Conservation (phyloP, 2,329 filamentous ascomycete genomes). For the Cadophora gregata region DNA sequence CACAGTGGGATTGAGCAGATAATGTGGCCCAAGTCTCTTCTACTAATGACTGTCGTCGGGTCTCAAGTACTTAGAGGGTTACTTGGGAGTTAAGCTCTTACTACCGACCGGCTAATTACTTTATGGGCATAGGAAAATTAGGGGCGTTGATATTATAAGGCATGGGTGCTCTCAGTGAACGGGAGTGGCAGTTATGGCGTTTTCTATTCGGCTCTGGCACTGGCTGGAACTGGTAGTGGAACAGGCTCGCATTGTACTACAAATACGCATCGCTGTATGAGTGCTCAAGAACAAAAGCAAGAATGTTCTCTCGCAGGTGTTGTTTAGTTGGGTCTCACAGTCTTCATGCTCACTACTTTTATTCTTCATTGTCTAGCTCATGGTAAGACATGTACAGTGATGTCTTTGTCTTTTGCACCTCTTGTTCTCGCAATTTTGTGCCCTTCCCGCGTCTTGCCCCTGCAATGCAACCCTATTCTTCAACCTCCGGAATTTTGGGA, state of each 20-base stretch:
- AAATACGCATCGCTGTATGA: constrained; percentile 23
- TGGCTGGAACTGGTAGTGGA: not conserved
- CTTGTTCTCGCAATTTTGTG: no score
- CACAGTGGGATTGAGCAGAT: constrained; percentile 9
- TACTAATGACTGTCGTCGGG: not conserved
- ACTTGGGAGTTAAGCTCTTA: constrained; percentile 4
- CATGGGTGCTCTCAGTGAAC: constrained; percentile 5
- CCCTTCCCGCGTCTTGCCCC: no score
- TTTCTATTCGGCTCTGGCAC: constrained; percentile 2
- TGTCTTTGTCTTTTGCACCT: no score
- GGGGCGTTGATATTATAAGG: constrained; percentile 21
- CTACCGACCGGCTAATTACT: not conserved
- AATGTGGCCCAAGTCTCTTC: constrained; percentile 1
- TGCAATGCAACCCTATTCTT: no score
- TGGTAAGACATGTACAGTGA: no score
- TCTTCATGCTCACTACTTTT: not conserved
- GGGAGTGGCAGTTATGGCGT: constrained; percentile 19
- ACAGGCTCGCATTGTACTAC: constrained; percentile 27
- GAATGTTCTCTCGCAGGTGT: not conserved
- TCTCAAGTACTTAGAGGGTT: constrained; percentile 9
- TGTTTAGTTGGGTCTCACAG: not conserved
- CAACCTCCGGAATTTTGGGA: no score
- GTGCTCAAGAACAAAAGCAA: constrained; percentile 18
- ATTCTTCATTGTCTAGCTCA: not conserved
- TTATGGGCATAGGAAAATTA: constrained; percentile 16